These are phyloP conservation scores for Collybia nuda DNA, from an alignment of 768 basidiomycete genomes.

Conservation along the genomic window DNA sequence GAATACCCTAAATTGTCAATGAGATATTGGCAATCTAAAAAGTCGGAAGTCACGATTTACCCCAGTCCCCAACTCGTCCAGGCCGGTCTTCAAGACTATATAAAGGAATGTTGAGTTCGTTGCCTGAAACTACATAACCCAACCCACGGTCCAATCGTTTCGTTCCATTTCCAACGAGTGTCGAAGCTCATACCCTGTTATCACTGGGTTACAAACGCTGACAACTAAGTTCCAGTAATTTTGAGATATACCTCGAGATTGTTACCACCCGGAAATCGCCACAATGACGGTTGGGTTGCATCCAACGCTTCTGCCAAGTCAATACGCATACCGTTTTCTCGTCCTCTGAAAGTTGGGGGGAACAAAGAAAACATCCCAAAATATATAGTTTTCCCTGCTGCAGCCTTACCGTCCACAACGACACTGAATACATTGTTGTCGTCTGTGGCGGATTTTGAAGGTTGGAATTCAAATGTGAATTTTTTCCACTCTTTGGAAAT, in stretches of 20 bases:
- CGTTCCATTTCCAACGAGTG: constrained; percentile 62
- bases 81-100: constrained; percentile 27
- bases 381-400: constrained; percentile 40
- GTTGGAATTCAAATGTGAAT: constrained; percentile 40
- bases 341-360: constrained; percentile 60
- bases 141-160: constrained; percentile 51
- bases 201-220: not conserved
- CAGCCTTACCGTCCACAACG: constrained; percentile 42
- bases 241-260: constrained; percentile 25
- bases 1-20: constrained; percentile 47
- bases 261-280: constrained; percentile 39
- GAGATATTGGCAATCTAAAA: not conserved
- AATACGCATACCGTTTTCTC: constrained; percentile 58
- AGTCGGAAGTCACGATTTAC: constrained; percentile 25
- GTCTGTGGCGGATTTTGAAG: constrained; percentile 36
- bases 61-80: constrained; percentile 33
- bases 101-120: constrained; percentile 37
- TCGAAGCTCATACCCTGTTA: constrained; percentile 43
- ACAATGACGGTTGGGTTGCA: constrained; percentile 41
- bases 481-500: constrained; percentile 47
- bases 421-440: constrained; percentile 52
- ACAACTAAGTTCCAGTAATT: not conserved
- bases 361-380: constrained; percentile 63
- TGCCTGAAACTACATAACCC: constrained; percentile 32
- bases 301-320: constrained; percentile 52